Percentiles rank a stretch among this genome's conserved stretches.
Conservation (phyloP, 2,329 filamentous ascomycete species). For the Neofusicoccum laricinum region DNA sequence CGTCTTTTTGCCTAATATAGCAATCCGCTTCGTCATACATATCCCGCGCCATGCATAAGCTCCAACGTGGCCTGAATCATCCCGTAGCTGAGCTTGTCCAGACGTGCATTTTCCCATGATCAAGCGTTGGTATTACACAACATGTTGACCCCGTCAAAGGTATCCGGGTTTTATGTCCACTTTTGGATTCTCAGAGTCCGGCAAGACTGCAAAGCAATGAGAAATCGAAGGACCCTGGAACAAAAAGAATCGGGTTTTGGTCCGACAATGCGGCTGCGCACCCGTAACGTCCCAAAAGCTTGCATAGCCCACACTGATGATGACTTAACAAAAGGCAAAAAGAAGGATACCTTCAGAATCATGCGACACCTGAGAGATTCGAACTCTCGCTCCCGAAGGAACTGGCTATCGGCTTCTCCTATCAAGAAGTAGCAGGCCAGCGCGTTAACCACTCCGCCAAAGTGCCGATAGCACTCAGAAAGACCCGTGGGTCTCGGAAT, state of each 20-base stretch:
- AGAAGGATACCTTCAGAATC: background rate
- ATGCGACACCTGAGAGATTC: slow-evolving; percentile 21
- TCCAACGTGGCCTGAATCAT: background rate
- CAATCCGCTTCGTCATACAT: background rate
- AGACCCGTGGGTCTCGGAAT: background rate
- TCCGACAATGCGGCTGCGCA: too few relatives aligned
- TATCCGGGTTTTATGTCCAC: too few relatives aligned
- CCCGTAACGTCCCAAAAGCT: too few relatives aligned
- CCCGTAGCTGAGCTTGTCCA: background rate
- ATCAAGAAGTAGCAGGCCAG: slow-evolving; percentile 18
- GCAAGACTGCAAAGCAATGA: too few relatives aligned
- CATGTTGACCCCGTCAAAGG: too few relatives aligned
- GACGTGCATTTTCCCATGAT: background rate
- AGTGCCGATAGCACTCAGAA: background rate
- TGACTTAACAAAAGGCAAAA: background rate
- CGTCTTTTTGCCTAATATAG: background rate
- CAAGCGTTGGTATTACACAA: too few relatives aligned
- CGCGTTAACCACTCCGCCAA: slow-evolving; percentile 21
- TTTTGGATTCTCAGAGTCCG: too few relatives aligned
- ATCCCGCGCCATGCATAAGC: background rate
- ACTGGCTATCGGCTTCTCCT: slow-evolving; percentile 16
- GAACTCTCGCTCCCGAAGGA: slow-evolving; percentile 23
- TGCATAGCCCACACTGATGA: too few relatives aligned
- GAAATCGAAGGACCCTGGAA: too few relatives aligned
- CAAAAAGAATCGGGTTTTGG: too few relatives aligned